These are phyloP conservation scores for Pseudotsuga menziesii DNA, from an alignment of 75 land plant species.

Conservation along the genomic window DNA sequence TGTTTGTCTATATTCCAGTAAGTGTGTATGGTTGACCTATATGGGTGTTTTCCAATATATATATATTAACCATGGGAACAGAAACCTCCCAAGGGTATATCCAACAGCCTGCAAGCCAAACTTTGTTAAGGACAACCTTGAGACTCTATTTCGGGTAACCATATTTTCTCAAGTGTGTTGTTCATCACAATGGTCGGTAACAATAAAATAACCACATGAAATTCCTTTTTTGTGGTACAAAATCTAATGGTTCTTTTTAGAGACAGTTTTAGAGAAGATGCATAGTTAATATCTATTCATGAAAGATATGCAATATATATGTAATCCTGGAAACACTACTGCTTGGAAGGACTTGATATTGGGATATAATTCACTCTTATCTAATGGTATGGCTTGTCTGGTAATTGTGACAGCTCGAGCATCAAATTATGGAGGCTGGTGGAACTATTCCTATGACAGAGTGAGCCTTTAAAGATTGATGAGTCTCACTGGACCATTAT, in stretches of 20 bases:
- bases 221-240: neutral
- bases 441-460: conserved; percentile 48
- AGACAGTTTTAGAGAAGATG: neutral
- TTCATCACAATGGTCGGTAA: too few species aligned
- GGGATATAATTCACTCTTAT: neutral
- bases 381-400: neutral
- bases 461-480: neutral
- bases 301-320: neutral
- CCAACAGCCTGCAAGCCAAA: too few species aligned
- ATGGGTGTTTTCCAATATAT: too few species aligned
- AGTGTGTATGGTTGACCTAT: too few species aligned
- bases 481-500: neutral
- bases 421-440: conserved; percentile 55
- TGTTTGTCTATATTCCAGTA: too few species aligned
- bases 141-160: conserved; percentile 51
- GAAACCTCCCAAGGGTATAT: too few species aligned
- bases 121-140: conserved; percentile 67
- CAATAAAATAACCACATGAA: neutral
- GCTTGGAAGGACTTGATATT: neutral
- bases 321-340: neutral
- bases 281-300: neutral
- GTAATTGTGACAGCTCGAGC: conserved; percentile 48
- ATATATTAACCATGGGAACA: too few species aligned
- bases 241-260: neutral
- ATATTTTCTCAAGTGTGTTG: neutral